These are phyloP conservation scores for Chondrus crispus DNA, from an alignment of 23 red algal species.

Conservation along the genomic window DNA sequence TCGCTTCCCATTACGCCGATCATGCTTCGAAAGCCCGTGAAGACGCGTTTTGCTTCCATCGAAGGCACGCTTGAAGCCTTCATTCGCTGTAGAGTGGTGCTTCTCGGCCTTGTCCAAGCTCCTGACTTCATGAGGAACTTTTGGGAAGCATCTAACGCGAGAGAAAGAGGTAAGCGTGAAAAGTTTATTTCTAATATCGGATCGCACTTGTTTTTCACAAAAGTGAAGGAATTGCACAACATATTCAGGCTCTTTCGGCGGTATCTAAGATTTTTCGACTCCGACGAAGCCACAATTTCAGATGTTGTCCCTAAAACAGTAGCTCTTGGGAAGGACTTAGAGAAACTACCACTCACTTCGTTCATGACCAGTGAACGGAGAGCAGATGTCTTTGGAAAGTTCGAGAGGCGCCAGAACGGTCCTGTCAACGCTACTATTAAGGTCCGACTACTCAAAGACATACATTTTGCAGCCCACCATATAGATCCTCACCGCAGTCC, in stretches of 20 bases:
- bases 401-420: background rate
- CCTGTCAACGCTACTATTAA: background rate
- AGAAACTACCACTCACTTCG: background rate
- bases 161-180: background rate
- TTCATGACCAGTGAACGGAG: background rate
- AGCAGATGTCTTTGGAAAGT: background rate
- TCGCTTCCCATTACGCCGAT: background rate
- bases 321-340: background rate
- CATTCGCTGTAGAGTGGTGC: background rate
- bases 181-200: background rate
- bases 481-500: background rate
- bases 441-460: background rate
- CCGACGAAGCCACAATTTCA: background rate
- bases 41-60: background rate
- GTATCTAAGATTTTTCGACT: background rate
- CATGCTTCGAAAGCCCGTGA: background rate
- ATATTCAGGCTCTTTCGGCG: background rate
- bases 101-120: background rate
- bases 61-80: background rate
- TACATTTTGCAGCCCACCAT: background rate
- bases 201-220: background rate
- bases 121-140: background rate
- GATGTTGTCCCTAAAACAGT: conserved; percentile 10
- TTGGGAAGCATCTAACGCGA: background rate
- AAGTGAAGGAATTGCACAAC: background rate